Evolutionary conservation across 1,284 basidiomycete species (phyloP).

Genomic region (Ganoderma sp.): DNA sequence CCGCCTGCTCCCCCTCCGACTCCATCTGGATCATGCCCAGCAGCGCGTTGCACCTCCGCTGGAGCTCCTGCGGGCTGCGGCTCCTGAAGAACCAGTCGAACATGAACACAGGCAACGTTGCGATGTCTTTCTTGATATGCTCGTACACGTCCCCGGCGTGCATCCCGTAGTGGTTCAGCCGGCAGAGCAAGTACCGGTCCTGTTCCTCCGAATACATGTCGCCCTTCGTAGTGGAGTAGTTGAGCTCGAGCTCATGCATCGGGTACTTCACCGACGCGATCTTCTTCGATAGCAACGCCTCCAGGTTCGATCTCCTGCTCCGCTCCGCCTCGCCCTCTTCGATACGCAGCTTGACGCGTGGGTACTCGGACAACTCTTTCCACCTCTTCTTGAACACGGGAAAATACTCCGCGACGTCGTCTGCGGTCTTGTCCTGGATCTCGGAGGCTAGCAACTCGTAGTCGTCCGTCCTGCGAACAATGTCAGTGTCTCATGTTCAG

Average conservation of each 20-base stretch:
- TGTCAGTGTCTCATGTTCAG: slow-evolving; percentile 12
- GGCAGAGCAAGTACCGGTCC: slow-evolving; percentile 93
- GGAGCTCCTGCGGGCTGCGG: slow-evolving; percentile 89
- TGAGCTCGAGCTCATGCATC: slow-evolving; percentile 94
- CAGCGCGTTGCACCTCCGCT: slow-evolving; percentile 88
- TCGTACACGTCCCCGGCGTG: slow-evolving; percentile 93
- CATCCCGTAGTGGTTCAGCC: slow-evolving; percentile 92
- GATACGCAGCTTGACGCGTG: slow-evolving; percentile 84
- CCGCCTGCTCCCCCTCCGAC: slow-evolving; percentile 66
- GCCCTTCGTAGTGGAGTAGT: slow-evolving; percentile 94
- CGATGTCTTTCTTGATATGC: slow-evolving; percentile 94
- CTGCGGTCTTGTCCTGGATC: slow-evolving; percentile 85
- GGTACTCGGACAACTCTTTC: slow-evolving; percentile 83
- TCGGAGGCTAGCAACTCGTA: slow-evolving; percentile 83
- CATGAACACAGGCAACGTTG: slow-evolving; percentile 94
- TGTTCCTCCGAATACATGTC: slow-evolving; percentile 98
- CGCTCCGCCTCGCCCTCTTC: slow-evolving; percentile 86
- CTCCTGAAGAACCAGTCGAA: slow-evolving; percentile 99
- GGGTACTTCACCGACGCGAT: slow-evolving; percentile 84
- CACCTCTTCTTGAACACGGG: slow-evolving; percentile 91
- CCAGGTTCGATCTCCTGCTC: slow-evolving; percentile 85
- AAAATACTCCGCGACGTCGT: slow-evolving; percentile 84
- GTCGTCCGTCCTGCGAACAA: slow-evolving; percentile 63
- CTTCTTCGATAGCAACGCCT: slow-evolving; percentile 79
- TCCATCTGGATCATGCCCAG: slow-evolving; percentile 94